Percentiles rank a stretch among this genome's conserved stretches.
Evolutionary conservation across 495 filamentous ascomycete genomes (phyloP).

Genomic region (Poronia punctata): DNA sequence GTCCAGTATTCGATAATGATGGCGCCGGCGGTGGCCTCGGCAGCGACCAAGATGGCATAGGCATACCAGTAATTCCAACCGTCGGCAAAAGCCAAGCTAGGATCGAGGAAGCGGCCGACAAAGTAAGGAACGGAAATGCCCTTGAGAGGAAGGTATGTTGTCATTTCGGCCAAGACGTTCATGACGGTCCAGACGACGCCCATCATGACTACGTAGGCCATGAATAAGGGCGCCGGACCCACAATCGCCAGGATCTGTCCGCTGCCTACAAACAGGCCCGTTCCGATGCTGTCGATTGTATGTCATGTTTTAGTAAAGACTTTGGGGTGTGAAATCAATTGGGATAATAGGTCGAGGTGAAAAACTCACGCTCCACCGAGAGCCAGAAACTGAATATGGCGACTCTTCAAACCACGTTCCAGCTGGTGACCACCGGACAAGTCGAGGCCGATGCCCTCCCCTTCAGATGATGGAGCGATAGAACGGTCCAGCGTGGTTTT

Average conservation of each 20-base stretch:
- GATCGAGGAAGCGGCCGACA: constrained; percentile 65
- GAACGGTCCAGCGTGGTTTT: constrained; percentile 42
- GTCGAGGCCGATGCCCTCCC: constrained; percentile 34
- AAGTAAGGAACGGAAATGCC: constrained; percentile 56
- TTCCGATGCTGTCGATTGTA: constrained; percentile 47
- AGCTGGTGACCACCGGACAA: constrained; percentile 47
- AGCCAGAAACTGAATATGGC: constrained; percentile 67
- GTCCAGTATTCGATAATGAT: constrained; percentile 53
- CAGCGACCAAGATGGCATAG: constrained; percentile 42
- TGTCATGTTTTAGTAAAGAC: not conserved
- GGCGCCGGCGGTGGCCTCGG: constrained; percentile 43
- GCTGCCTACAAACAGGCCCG: constrained; percentile 50
- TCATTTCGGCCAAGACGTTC: constrained; percentile 42
- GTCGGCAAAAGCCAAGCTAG: constrained; percentile 70
- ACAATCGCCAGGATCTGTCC: constrained; percentile 41
- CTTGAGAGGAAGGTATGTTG: constrained; percentile 57
- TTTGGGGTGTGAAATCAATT: not conserved
- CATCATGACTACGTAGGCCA: constrained; percentile 47
- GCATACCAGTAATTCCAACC: constrained; percentile 68
- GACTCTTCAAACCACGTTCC: constrained; percentile 56
- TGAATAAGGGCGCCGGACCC: constrained; percentile 43
- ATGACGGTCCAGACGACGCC: constrained; percentile 35
- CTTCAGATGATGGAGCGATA: constrained; percentile 40
- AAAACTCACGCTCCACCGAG: constrained; percentile 50
- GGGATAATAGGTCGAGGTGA: not conserved